Evolutionary conservation across 768 basidiomycete species (phyloP).

Genomic region (Dacryopinax spathularia): DNA sequence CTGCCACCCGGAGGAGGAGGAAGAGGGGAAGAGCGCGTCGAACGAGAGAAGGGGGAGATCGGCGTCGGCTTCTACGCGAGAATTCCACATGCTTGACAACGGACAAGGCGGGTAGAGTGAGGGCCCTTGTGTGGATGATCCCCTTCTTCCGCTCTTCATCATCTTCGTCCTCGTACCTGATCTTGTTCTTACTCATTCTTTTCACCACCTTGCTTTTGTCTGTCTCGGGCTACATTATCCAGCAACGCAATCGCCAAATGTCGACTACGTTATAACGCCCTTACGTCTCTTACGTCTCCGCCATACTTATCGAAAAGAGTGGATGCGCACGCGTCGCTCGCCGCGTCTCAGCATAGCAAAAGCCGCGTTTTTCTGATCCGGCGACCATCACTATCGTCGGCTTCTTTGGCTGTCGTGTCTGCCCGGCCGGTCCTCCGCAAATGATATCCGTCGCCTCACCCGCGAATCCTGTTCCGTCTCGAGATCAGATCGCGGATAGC

Average conservation of each 20-base stretch:
- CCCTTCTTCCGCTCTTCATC: not conserved
- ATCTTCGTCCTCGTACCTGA: not conserved
- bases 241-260: not conserved
- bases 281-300: not conserved
- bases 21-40: not conserved
- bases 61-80: not conserved
- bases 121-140: not conserved
- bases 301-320: not conserved
- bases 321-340: not conserved
- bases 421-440: not conserved
- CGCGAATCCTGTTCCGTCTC: not conserved
- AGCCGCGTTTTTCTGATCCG: not conserved
- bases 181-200: not conserved
- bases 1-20: not conserved
- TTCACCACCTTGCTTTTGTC: not conserved
- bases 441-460: not conserved
- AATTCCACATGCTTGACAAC: slow-evolving; percentile 4
- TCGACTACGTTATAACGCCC: not conserved
- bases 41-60: not conserved
- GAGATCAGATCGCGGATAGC: not conserved
- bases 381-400: not conserved
- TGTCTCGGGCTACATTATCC: not conserved
- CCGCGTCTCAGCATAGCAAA: not conserved
- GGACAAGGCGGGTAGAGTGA: not conserved
- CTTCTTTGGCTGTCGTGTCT: too few species aligned